Evolutionary conservation across 2,329 filamentous ascomycete species (phyloP), one percentile per base, ranked within the genome.

Genomic region (Colletotrichum musicola): DNA sequence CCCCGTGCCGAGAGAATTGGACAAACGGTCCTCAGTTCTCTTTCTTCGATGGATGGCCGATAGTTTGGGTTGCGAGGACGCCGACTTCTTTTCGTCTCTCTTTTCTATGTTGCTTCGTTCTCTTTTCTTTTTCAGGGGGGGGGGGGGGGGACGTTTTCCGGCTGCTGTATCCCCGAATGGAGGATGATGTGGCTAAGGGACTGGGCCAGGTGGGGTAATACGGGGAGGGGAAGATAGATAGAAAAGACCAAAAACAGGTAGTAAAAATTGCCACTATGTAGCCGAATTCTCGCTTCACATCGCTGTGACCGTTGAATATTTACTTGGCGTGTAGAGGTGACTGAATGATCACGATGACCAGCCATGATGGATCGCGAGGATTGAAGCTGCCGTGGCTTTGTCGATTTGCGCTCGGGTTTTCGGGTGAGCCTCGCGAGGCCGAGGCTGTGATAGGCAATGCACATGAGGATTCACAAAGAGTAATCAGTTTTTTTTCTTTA

Each of bases 121-220:
- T 57, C 3, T 59, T 49, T 22, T 49, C 42, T 13, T 42, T 42
- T 42, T 59, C 47, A 18, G 42, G 22, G 22, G 22, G 22, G 42
- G 22, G 22, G 22, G 22, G 22, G 16, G 25, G n/a, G 12, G 18
- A 14, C 35, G 27, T 42, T 30, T 40, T n/a, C 44, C 13, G 27
- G 44, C 42, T 47, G 25, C 56, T 59, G 56, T 59, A 59, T 59
- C 56, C n/a, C 44, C 5, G 42, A 38, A 7, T 38, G 20, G 25
- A 49, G 27, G 51, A 47, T 9, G 25, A 49, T 59, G 27, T 59
- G 44, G 25, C 4, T 49, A 47, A 38, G 7, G 56, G n/a, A 58
- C 25, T 35, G 55, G 27, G 27, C 13, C 25, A 35, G 46, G 46
- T 25, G 42, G 38, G 47, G 38, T n/a, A 12, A 12, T 18, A 13